A percentile compares a stretch with the other conserved stretches of the same genome.
Evolutionary conservation across 2,329 filamentous ascomycete species (phyloP).

Genomic region (Cladophialophora yegresii): DNA sequence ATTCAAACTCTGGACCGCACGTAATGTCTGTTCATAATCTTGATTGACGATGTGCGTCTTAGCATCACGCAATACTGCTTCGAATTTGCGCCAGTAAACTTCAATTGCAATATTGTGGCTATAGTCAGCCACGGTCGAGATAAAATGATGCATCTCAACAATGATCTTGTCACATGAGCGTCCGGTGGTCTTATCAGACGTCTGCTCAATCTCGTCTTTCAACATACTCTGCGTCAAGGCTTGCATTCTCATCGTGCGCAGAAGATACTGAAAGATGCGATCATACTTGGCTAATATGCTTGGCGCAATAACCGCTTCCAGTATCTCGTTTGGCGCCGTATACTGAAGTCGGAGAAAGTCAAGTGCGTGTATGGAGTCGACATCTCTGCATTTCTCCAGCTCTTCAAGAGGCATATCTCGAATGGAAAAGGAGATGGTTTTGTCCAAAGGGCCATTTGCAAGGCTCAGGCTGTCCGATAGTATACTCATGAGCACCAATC

Average conservation of each 20-base stretch:
- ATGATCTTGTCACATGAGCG: slow-evolving; percentile 61
- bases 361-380: slow-evolving; percentile 79
- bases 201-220: slow-evolving; percentile 32
- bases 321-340: slow-evolving; percentile 65
- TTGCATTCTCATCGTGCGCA: slow-evolving; percentile 76
- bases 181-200: slow-evolving; percentile 24
- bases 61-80: slow-evolving; percentile 64
- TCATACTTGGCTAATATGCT: slow-evolving; percentile 77
- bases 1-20: slow-evolving; percentile 62
- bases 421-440: slow-evolving; percentile 66
- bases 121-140: slow-evolving; percentile 71
- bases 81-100: slow-evolving; percentile 71
- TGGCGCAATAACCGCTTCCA: slow-evolving; percentile 73
- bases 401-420: slow-evolving; percentile 77
- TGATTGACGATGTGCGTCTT: slow-evolving; percentile 58
- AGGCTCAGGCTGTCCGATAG: slow-evolving; percentile 69
- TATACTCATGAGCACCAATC: slow-evolving; percentile 82
- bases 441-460: slow-evolving; percentile 16
- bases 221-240: slow-evolving; percentile 59
- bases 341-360: slow-evolving; percentile 91
- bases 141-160: slow-evolving; percentile 77
- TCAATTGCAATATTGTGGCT: slow-evolving; percentile 77
- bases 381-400: slow-evolving; percentile 79
- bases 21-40: slow-evolving; percentile 50
- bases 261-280: slow-evolving; percentile 74